These are phyloP conservation scores for Cunninghamia lanceolata DNA, from an alignment of 75 land plant genomes.

Conservation along the genomic window DNA sequence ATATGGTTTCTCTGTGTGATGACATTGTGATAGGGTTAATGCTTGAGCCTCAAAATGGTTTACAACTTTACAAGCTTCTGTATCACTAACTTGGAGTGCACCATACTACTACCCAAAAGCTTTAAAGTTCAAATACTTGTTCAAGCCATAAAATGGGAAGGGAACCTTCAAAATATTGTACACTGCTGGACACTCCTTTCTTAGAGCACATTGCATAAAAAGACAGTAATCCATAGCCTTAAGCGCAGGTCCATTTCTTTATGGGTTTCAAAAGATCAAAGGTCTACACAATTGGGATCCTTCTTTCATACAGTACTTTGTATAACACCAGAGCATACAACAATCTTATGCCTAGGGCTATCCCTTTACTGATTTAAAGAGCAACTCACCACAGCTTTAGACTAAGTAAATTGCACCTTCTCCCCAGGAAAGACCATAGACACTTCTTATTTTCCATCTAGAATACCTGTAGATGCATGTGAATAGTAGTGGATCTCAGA, in stretches of 20 bases:
- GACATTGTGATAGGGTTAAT: not conserved
- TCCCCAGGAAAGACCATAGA: not conserved
- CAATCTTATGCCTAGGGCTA: not conserved
- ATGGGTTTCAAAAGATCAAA: not conserved
- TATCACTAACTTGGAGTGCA: not conserved
- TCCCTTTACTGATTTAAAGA: not conserved
- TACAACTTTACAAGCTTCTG: not conserved
- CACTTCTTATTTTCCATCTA: not conserved
- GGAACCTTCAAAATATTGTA: not conserved
- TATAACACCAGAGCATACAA: not conserved
- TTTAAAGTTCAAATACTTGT: not conserved
- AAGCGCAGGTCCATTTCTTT: not conserved
- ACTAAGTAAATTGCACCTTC: not conserved
- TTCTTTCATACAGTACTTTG: not conserved
- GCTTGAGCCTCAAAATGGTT: not conserved
- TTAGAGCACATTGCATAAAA: not conserved
- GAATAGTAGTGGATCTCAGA: not conserved
- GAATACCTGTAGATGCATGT: not conserved
- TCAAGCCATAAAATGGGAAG: not conserved
- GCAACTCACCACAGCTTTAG: not conserved
- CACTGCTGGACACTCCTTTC: not conserved
- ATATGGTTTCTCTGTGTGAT: not conserved
- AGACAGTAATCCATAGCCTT: not conserved
- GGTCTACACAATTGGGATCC: not conserved
- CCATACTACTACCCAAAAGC: not conserved